Conservation (phyloP, 2,329 filamentous ascomycete genomes). For the Xylaria polymorpha region DNA sequence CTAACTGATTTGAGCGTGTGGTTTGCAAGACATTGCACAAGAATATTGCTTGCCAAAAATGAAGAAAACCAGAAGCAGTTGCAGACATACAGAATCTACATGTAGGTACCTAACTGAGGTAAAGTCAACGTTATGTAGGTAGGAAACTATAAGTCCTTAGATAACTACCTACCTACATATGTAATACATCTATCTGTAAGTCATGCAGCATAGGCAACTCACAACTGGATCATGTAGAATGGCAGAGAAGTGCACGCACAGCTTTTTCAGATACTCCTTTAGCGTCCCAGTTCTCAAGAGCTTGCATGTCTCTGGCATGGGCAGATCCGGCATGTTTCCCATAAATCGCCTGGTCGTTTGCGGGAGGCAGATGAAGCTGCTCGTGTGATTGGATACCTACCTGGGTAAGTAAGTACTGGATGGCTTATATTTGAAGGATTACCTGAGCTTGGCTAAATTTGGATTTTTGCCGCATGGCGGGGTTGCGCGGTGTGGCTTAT, state of each 20-base stretch:
- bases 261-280: neutral
- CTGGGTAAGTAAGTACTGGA: too few relatives aligned
- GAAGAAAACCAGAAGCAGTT: neutral
- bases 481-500: constrained; percentile 9
- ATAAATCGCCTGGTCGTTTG: constrained; percentile 8
- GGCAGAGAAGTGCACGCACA: neutral
- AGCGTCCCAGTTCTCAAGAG: too few relatives aligned
- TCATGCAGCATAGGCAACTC: neutral
- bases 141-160: too few relatives aligned
- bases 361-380: constrained; percentile 2
- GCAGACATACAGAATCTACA: too few relatives aligned
- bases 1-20: neutral
- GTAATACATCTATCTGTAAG: neutral
- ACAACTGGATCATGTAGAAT: neutral
- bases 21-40: neutral
- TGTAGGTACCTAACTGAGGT: neutral
- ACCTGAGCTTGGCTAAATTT: too few relatives aligned
- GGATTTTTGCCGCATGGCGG: constrained; percentile 1
- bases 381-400: neutral
- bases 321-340: constrained; percentile 7
- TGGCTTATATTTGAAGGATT: too few relatives aligned
- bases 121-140: neutral
- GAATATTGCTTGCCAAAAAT: neutral
- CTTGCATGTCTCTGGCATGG: neutral
- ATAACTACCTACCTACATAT: too few relatives aligned